Evolutionary conservation across 2,329 filamentous ascomycete species (phyloP).

Genomic region (Aspergillus sp.): DNA sequence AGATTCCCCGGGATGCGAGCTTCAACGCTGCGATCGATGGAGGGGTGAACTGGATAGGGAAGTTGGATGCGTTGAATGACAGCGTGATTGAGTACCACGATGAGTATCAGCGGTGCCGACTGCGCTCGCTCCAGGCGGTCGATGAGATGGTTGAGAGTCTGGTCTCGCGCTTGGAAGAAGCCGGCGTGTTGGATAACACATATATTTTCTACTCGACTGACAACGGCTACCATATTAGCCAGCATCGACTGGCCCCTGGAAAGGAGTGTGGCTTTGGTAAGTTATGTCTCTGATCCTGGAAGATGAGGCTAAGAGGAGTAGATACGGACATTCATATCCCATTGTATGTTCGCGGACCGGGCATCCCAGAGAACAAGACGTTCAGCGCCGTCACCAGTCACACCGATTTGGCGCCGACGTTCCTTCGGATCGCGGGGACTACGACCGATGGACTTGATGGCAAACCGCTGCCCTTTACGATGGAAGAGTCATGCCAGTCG

Average conservation of each 20-base stretch:
- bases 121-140: conserved; percentile 51
- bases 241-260: conserved; percentile 56
- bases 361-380: conserved; percentile 43
- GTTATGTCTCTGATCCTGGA: neutral
- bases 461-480: conserved; percentile 46
- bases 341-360: conserved; percentile 57
- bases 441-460: conserved; percentile 54
- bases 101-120: conserved; percentile 47
- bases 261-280: conserved; percentile 58
- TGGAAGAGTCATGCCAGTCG: conserved; percentile 18
- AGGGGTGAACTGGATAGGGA: conserved; percentile 44
- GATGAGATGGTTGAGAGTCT: conserved; percentile 52
- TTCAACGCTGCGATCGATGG: conserved; percentile 58
- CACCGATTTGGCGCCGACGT: conserved; percentile 61
- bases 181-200: conserved; percentile 47
- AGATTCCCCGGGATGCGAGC: conserved; percentile 58
- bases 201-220: conserved; percentile 61
- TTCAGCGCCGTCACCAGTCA: conserved; percentile 56
- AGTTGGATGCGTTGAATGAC: conserved; percentile 43
- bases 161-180: conserved; percentile 38
- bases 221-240: conserved; percentile 59
- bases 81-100: conserved; percentile 51
- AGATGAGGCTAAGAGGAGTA: conserved; percentile 2
- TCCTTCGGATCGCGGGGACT: conserved; percentile 44
- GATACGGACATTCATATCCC: conserved; percentile 55